Percentiles rank a stretch among this genome's conserved stretches.
Evolutionary conservation across 768 basidiomycete genomes (phyloP).

Genomic region (Sporobolomyces roseus): DNA sequence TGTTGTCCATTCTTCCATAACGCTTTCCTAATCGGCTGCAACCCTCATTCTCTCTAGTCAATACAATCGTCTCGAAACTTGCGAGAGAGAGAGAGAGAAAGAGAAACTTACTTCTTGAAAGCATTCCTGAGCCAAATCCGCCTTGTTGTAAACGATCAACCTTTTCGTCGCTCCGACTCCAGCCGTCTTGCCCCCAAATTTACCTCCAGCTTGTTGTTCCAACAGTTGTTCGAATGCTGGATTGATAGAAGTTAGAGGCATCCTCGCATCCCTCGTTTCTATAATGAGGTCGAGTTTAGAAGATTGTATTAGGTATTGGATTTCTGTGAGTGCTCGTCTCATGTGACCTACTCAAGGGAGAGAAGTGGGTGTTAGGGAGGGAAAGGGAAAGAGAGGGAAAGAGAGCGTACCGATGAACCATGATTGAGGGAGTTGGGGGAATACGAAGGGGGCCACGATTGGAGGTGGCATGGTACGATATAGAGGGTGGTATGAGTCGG

Average conservation of each 20-base stretch:
- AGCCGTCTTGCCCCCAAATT: conserved; percentile 46
- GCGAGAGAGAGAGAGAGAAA: not conserved
- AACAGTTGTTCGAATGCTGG: conserved; percentile 68
- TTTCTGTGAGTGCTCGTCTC: conserved; percentile 42
- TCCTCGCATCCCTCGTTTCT: conserved; percentile 85
- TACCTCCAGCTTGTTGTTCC: conserved; percentile 29
- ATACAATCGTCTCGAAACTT: not conserved
- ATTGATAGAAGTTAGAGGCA: conserved; percentile 92
- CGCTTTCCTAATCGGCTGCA: conserved; percentile 50
- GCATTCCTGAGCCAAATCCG: conserved; percentile 83
- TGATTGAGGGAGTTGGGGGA: conserved; percentile 29
- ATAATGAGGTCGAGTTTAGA: conserved; percentile 84
- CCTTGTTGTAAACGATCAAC: conserved; percentile 86
- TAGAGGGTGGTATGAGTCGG: not conserved
- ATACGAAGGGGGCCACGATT: conserved; percentile 32
- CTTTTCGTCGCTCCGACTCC: conserved; percentile 61
- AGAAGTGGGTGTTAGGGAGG: not conserved
- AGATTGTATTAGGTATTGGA: conserved; percentile 38
- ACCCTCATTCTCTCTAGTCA: no score
- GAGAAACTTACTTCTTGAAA: conserved; percentile 66
- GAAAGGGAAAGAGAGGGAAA: not conserved
- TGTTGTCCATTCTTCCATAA: conserved; percentile 48
- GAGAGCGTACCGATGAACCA: conserved; percentile 39
- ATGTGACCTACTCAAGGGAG: conserved; percentile 36
- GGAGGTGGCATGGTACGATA: conserved; percentile 19